Percentiles rank a stretch among this genome's conserved stretches.
phyloP scores from a whole-genome alignment of 805 yeast species.

The Nakazawaea ambrosiae region DNA sequence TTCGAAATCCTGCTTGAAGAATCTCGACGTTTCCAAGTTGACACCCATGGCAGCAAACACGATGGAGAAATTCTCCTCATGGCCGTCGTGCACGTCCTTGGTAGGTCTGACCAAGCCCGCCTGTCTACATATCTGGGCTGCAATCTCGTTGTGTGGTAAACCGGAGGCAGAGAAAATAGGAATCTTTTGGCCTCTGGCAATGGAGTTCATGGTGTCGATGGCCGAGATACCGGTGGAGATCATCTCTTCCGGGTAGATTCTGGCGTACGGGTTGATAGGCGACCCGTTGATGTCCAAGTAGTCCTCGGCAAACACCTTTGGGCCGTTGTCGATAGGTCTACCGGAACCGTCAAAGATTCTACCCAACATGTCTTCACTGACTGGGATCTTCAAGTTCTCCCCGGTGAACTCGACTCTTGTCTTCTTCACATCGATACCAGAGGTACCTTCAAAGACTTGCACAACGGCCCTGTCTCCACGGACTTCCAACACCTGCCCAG shows the following conservation, averaged over 20 bases:
- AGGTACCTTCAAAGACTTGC: constrained; percentile 98
- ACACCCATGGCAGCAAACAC: constrained; percentile 99
- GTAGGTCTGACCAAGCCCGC: constrained; percentile 99
- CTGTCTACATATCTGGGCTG: constrained; percentile 99
- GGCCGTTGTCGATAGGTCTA: constrained; percentile 97
- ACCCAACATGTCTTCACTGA: constrained; percentile 95
- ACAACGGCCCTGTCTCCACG: constrained; percentile 96
- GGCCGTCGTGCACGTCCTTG: constrained; percentile 99
- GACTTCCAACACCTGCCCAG: constrained; percentile 97
- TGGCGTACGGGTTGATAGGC: constrained; percentile 96
- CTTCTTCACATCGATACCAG: constrained; percentile 97
- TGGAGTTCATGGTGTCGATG: constrained; percentile 98
- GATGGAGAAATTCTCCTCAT: constrained; percentile 97
- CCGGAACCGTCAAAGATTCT: constrained; percentile 99
- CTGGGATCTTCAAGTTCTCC: constrained; percentile 85
- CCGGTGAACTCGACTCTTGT: constrained; percentile 98
- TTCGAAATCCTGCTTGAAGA: constrained; percentile 98
- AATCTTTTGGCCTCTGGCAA: constrained; percentile 99
- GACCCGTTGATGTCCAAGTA: constrained; percentile 98
- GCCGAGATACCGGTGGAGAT: constrained; percentile 98
- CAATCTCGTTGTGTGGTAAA: constrained; percentile 98
- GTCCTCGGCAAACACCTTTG: constrained; percentile 97
- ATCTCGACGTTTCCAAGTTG: constrained; percentile 95
- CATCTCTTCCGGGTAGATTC: constrained; percentile 99
- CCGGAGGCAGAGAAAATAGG: constrained; percentile 99